Conservation (phyloP, 805 yeast genomes). For the Metschnikowia kunwiensis region DNA sequence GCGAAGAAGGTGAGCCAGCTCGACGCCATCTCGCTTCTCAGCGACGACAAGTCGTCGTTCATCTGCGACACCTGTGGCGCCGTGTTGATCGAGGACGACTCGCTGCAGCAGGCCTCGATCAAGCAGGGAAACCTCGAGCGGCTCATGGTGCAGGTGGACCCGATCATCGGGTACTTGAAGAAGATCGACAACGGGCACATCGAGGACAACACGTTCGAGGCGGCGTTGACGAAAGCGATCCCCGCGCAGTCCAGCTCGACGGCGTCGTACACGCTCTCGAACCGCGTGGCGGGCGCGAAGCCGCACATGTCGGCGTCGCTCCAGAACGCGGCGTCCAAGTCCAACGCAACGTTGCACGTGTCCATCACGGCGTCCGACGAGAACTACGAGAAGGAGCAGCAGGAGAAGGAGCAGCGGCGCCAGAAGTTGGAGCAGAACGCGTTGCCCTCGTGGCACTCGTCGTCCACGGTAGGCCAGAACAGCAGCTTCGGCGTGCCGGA, state of each 20-base stretch:
- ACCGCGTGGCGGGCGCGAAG: constrained; percentile 36
- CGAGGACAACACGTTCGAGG: constrained; percentile 41
- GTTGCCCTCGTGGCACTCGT: constrained; percentile 93
- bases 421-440: constrained; percentile 85
- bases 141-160: constrained; percentile 86
- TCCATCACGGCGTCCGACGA: constrained; percentile 87
- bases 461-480: constrained; percentile 79
- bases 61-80: constrained; percentile 82
- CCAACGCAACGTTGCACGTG: constrained; percentile 86
- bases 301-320: constrained; percentile 31
- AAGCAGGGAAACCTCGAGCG: constrained; percentile 79
- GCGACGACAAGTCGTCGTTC: constrained; percentile 77
- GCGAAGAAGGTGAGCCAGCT: constrained; percentile 75
- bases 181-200: constrained; percentile 40
- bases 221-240: constrained; percentile 70
- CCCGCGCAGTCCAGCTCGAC: constrained; percentile 75
- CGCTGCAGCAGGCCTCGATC: constrained; percentile 73
- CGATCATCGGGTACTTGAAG: constrained; percentile 77
- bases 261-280: constrained; percentile 66
- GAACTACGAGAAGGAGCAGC: constrained; percentile 60
- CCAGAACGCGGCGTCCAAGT: constrained; percentile 52
- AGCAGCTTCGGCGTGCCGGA: constrained; percentile 40
- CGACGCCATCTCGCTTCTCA: constrained; percentile 80
- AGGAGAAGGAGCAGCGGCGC: constrained; percentile 63
- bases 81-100: constrained; percentile 79